Evolutionary conservation across 2,329 filamentous ascomycete species (phyloP).

Genomic region (Trichocomaceae sp.): DNA sequence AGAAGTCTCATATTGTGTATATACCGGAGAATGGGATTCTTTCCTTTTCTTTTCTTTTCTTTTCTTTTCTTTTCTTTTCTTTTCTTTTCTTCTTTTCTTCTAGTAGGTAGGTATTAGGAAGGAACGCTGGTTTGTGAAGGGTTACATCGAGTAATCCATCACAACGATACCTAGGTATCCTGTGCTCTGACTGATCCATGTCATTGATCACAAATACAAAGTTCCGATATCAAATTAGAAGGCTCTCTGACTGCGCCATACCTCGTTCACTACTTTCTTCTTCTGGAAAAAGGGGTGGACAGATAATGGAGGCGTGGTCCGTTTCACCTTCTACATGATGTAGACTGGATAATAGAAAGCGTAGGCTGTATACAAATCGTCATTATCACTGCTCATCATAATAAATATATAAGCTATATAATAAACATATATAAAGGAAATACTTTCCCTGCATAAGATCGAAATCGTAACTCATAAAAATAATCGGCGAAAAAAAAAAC

Average conservation of each 20-base stretch:
- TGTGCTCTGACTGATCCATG: constrained; percentile 3
- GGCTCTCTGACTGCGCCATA: constrained; percentile 16
- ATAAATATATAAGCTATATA: too few relatives aligned
- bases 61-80: background rate
- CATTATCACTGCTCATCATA: background rate
- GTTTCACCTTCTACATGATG: constrained; percentile 22
- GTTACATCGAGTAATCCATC: background rate
- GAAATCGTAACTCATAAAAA: too few relatives aligned
- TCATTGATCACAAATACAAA: constrained; percentile 9
- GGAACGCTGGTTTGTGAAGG: background rate
- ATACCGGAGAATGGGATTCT: too few relatives aligned
- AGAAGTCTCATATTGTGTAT: too few relatives aligned
- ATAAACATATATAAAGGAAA: background rate
- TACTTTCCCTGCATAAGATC: background rate
- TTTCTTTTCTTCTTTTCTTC: background rate
- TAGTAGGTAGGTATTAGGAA: too few relatives aligned
- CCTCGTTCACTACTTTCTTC: background rate
- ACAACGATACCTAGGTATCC: too few relatives aligned
- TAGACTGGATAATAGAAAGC: background rate
- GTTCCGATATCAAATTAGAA: constrained; percentile 15
- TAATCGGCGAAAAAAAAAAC: too few relatives aligned
- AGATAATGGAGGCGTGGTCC: constrained; percentile 17
- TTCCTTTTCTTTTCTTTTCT: background rate
- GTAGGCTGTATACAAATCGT: background rate
- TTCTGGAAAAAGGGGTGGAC: background rate